These are phyloP conservation scores for Boletus patriciae DNA, from an alignment of 768 basidiomycete species.

Conservation along the genomic window DNA sequence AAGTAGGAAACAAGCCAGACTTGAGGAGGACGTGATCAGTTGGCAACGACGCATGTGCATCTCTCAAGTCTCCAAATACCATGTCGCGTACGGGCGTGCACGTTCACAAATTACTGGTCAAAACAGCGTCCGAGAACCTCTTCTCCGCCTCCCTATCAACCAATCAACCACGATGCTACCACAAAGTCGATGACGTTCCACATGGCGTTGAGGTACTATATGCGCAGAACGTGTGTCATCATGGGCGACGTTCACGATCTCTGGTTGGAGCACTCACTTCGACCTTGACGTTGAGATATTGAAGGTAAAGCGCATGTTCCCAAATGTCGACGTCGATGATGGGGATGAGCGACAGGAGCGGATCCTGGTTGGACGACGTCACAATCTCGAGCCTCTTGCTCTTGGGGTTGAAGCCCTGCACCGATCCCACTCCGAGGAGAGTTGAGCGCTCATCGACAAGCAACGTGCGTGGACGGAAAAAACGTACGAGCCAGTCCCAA, in stretches of 20 bases:
- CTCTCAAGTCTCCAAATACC: no score
- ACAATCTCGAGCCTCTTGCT: slow-evolving; percentile 77
- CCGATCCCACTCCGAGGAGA: background rate
- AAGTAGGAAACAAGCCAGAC: no score
- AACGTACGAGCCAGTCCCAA: slow-evolving; percentile 95
- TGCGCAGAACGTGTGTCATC: background rate
- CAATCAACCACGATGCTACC: no score
- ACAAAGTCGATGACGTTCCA: slow-evolving; percentile 72
- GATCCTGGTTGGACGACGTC: slow-evolving; percentile 97
- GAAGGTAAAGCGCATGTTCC: slow-evolving; percentile 96
- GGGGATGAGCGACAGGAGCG: slow-evolving; percentile 70
- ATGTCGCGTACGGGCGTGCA: no score
- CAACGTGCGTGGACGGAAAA: background rate
- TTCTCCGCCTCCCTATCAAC: slow-evolving; percentile 76
- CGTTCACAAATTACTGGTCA: slow-evolving; percentile 37
- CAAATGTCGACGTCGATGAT: slow-evolving; percentile 93
- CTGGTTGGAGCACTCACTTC: slow-evolving; percentile 58
- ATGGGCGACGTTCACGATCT: background rate
- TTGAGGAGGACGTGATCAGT: no score
- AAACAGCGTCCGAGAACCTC: slow-evolving; percentile 48
- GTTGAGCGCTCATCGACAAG: background rate
- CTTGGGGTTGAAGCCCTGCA: slow-evolving; percentile 65
- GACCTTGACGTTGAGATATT: slow-evolving; percentile 93
- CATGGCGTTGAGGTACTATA: slow-evolving; percentile 70
- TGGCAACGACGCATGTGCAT: no score